phyloP scores from a whole-genome alignment of 176 grass and related monocot species.

The Puya raimondii region DNA sequence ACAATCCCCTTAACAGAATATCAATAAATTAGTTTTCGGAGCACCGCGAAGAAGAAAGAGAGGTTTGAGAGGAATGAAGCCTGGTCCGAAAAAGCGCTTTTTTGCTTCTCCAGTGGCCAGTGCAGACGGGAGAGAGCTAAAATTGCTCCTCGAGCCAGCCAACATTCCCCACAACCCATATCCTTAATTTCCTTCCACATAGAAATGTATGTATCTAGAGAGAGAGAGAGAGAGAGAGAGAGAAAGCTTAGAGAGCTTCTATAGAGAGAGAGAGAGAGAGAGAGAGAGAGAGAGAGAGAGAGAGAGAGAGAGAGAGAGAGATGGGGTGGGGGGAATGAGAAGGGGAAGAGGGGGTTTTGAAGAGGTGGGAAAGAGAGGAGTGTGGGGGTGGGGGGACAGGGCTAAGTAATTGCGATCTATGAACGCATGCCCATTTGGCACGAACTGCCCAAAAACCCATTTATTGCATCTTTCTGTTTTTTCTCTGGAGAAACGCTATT shows the following conservation, averaged over 20 bases:
- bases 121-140: conserved; percentile 10
- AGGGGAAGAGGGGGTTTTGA: conserved; percentile 24
- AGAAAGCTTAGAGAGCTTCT: conserved; percentile 1
- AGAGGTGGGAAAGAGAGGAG: conserved; percentile 7
- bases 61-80: conserved; percentile 86
- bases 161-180: conserved; percentile 81
- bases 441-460: conserved; percentile 32
- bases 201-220: background rate
- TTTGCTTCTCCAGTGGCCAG: conserved; percentile 7
- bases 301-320: conserved; percentile 15
- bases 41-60: conserved; percentile 4
- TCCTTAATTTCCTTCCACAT: conserved; percentile 14
- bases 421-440: conserved; percentile 52
- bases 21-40: background rate
- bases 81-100: conserved; percentile 74
- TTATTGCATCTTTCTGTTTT: conserved; percentile 19
- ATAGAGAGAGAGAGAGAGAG: background rate
- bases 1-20: conserved; percentile 67
- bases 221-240: background rate
- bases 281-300: background rate
- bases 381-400: conserved; percentile 14
- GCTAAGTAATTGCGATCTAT: conserved; percentile 62
- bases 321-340: background rate
- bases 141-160: conserved; percentile 80
- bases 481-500: background rate